These are phyloP conservation scores for Xerocomellus chrysenteron DNA, from an alignment of 768 basidiomycete species.

Conservation along the genomic window DNA sequence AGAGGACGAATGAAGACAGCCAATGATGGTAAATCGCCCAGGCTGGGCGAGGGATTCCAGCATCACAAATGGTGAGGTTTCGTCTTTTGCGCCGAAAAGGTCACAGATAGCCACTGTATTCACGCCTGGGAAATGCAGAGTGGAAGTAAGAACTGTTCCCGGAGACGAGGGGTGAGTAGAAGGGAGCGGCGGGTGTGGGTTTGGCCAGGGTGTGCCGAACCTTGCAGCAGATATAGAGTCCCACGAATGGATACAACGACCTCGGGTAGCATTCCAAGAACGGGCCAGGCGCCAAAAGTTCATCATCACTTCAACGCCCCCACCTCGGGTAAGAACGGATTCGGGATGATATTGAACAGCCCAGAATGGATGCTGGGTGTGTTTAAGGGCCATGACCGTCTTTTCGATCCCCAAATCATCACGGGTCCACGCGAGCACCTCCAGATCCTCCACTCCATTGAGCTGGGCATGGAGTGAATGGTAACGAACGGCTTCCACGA, in stretches of 20 bases:
- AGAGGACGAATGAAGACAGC: conserved; percentile 52
- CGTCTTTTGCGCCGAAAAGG: conserved; percentile 55
- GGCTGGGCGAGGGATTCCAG: conserved; percentile 78
- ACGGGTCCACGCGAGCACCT: conserved; percentile 70
- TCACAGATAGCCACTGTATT: conserved; percentile 55
- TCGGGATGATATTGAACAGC: conserved; percentile 91
- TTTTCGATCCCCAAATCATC: conserved; percentile 65
- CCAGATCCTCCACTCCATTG: conserved; percentile 45
- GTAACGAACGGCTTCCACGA: conserved; percentile 68
- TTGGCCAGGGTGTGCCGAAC: conserved; percentile 63
- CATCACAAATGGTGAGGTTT: conserved; percentile 61
- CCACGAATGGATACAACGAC: conserved; percentile 45
- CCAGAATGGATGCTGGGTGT: conserved; percentile 70
- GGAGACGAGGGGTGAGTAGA: conserved; percentile 16
- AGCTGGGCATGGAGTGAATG: conserved; percentile 74
- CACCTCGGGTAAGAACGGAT: conserved; percentile 69
- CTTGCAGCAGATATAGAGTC: conserved; percentile 31
- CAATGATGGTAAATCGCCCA: conserved; percentile 73
- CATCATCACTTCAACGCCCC: conserved; percentile 62
- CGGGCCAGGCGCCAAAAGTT: conserved; percentile 77
- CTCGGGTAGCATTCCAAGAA: conserved; percentile 47
- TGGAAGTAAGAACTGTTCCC: conserved; percentile 37
- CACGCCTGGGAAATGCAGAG: conserved; percentile 44
- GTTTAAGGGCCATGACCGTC: conserved; percentile 74
- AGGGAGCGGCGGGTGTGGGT: conserved; percentile 27